Base-by-base conservation (phyloP, 495 filamentous ascomycete genomes). In the Podospora didyma region DNA sequence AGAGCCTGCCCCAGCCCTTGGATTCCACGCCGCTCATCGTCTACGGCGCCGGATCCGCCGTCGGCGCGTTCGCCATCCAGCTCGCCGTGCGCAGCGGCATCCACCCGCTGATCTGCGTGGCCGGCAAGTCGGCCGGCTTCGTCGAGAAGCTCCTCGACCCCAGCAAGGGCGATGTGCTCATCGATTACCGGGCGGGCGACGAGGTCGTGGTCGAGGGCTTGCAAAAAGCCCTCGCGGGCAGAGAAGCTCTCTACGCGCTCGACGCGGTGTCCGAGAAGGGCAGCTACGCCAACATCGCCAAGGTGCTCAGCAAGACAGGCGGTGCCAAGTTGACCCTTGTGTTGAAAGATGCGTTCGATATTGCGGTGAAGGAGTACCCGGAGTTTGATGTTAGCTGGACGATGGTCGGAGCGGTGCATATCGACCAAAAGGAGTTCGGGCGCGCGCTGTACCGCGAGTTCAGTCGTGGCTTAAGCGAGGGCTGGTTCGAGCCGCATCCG, bases 101-200 rank as follows among this genome's bases (percentile, higher is more conserved):
- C 57, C 86, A 90, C 65, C 89, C 88, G 0, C 57, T 91, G n/a
- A 84, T 91, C 53, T 82, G 71, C 41, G 74, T 92, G 3, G 88
- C 88, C 1, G 88, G 88, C 1, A 71, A 72, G 17, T 82, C 82
- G 10, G 67, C 62, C 10, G 41, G 78, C 4, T 82, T 80, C 59
- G 84, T 90, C 1, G 75, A 82, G 65, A 67, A 61, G 0, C 65
- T 90, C 26, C 76, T 93, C 39, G 83, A 88, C 64, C 66, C 63
- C 39, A 61, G 60, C 51, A 88, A 87, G 65, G 89, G 89, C 49
- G 89, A 93, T 62, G 68, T 73, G 0, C 72, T 91, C n/a, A 60
- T 92, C 51, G 89, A 92, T 70, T 92, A 93, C 63, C 85, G 88
- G 17, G 68, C 73, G 0, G 83, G 84, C 12, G 71, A 83, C 47